Percentiles rank a stretch among this genome's conserved stretches.
Evolutionary conservation across 805 yeast genomes (phyloP).

Genomic region (Wickerhamomyces xylosicus): DNA sequence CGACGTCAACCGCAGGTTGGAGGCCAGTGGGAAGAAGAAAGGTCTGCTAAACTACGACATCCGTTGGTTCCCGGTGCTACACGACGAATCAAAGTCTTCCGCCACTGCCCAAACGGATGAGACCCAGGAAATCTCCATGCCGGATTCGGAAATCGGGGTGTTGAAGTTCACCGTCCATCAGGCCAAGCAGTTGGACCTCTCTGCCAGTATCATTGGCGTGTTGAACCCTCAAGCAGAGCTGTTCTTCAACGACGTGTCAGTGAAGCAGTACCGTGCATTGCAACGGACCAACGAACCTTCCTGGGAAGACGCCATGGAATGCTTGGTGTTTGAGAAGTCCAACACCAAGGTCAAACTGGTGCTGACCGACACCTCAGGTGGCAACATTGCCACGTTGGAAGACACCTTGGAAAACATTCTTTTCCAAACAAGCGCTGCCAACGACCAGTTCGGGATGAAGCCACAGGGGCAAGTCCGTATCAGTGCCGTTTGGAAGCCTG

Average conservation of each 20-base stretch:
- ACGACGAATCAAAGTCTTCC: conserved; percentile 8
- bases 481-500: conserved; percentile 61
- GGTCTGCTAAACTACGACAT: conserved; percentile 52
- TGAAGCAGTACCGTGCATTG: conserved; percentile 49
- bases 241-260: conserved; percentile 43
- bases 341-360: conserved; percentile 42
- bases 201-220: conserved; percentile 34
- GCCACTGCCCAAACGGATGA: conserved; percentile 13
- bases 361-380: conserved; percentile 44
- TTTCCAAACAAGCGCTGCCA: conserved; percentile 35
- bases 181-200: conserved; percentile 45
- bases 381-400: conserved; percentile 43
- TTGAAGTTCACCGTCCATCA: conserved; percentile 52
- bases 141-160: conserved; percentile 66
- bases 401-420: conserved; percentile 32
- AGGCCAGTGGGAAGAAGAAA: conserved; percentile 38
- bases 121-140: conserved; percentile 21
- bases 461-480: conserved; percentile 48
- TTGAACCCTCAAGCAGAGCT: conserved; percentile 61
- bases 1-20: conserved; percentile 16
- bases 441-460: conserved; percentile 35
- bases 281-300: conserved; percentile 64
- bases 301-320: conserved; percentile 56
- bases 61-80: conserved; percentile 28
- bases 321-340: conserved; percentile 51